Evolutionary conservation across 805 yeast species (phyloP).

Genomic region (Starmerella roubikii): DNA sequence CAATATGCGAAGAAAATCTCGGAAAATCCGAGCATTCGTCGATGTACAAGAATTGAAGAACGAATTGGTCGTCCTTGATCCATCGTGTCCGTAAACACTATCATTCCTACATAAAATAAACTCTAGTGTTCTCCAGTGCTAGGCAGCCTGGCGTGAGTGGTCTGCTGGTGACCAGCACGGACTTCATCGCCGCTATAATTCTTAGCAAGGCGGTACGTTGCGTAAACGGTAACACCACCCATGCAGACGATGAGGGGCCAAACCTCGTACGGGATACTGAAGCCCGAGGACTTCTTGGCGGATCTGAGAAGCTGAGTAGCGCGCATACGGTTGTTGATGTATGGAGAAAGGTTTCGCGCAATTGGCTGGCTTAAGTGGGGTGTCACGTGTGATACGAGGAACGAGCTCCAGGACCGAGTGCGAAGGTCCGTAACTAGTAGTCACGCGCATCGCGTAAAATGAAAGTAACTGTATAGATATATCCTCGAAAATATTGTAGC

Average conservation of each 20-base stretch:
- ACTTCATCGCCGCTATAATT: constrained; percentile 18
- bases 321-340: constrained; percentile 15
- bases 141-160: constrained; percentile 19
- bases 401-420: too few species aligned
- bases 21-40: too few species aligned
- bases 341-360: constrained; percentile 1
- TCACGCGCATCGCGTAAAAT: too few species aligned
- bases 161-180: constrained; percentile 21
- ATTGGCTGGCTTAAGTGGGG: neutral
- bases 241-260: constrained; percentile 18
- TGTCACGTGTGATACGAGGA: neutral
- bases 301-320: constrained; percentile 18
- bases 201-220: constrained; percentile 17
- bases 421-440: too few species aligned
- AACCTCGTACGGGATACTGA: constrained; percentile 18
- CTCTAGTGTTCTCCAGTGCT: constrained; percentile 3
- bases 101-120: too few species aligned
- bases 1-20: too few species aligned
- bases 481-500: too few species aligned
- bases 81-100: too few species aligned
- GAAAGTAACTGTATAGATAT: too few species aligned
- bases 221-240: constrained; percentile 15
- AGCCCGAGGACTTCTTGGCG: constrained; percentile 7
- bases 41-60: too few species aligned
- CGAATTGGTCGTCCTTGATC: too few species aligned